Evolutionary conservation across 2,329 filamentous ascomycete genomes (phyloP).

Genomic region (Thielaviopsis euricoi): DNA sequence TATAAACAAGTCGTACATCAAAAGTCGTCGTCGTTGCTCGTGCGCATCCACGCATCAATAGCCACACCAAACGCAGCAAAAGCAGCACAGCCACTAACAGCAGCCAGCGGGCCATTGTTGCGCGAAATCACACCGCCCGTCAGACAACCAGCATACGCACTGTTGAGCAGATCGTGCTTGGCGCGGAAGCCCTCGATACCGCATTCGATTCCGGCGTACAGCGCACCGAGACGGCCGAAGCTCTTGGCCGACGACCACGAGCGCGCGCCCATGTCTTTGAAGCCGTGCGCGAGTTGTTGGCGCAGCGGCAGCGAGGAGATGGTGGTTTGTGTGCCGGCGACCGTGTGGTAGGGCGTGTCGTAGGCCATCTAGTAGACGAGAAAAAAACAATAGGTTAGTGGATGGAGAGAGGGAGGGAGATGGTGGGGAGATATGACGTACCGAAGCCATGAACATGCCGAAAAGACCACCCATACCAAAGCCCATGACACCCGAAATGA

Average conservation of each 20-base stretch:
- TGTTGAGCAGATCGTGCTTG: slow-evolving; percentile 87
- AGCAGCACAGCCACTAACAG: slow-evolving; percentile 71
- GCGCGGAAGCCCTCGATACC: slow-evolving; percentile 83
- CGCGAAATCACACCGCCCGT: slow-evolving; percentile 80
- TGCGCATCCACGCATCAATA: slow-evolving; percentile 82
- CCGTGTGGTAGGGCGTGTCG: slow-evolving; percentile 67
- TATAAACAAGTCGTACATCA: neutral
- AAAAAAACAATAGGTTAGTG: neutral
- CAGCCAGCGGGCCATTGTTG: slow-evolving; percentile 77
- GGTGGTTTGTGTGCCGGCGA: slow-evolving; percentile 22
- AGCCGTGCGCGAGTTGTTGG: slow-evolving; percentile 69
- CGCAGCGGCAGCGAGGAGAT: slow-evolving; percentile 55
- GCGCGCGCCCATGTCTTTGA: slow-evolving; percentile 85
- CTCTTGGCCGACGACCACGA: slow-evolving; percentile 79
- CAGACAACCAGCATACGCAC: slow-evolving; percentile 71
- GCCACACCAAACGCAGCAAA: slow-evolving; percentile 88
- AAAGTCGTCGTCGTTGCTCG: slow-evolving; percentile 42
- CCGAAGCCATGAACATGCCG: slow-evolving; percentile 93
- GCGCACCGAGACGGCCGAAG: slow-evolving; percentile 81
- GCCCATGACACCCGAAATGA: slow-evolving; percentile 80
- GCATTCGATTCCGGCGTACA: slow-evolving; percentile 89
- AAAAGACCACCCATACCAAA: slow-evolving; percentile 90
- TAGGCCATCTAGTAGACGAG: slow-evolving; percentile 85
- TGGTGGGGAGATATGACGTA: slow-evolving; percentile 40
- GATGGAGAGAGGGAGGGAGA: neutral